Conservation (phyloP, 2,329 filamentous ascomycete species). For the Trichophyton schoenleinii region DNA sequence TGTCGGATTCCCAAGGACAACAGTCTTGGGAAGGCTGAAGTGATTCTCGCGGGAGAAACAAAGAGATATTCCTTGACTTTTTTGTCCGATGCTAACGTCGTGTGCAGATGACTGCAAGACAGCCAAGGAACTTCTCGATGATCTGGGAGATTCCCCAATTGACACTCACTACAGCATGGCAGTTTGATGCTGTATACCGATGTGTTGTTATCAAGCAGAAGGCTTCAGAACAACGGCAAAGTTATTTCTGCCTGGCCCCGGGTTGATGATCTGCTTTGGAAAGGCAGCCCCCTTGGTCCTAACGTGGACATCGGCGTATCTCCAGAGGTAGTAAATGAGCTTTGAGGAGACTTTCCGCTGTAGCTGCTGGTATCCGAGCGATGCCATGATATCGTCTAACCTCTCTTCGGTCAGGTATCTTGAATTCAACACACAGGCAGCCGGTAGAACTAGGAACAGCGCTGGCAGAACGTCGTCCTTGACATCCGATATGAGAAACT, state of each 20-base stretch:
- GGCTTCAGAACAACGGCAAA: constrained; percentile 60
- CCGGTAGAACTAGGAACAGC: constrained; percentile 79
- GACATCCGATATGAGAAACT: constrained; percentile 46
- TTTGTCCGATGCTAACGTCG: constrained; percentile 29
- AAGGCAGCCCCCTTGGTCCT: constrained; percentile 29
- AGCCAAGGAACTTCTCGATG: constrained; percentile 22
- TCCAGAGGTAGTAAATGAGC: constrained; percentile 83
- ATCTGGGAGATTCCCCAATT: background rate
- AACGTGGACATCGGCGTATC: constrained; percentile 23
- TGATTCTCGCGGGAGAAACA: constrained; percentile 20
- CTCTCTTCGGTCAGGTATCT: constrained; percentile 67
- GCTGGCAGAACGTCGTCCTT: constrained; percentile 32
- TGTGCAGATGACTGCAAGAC: constrained; percentile 25
- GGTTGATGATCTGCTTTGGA: constrained; percentile 63
- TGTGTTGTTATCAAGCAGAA: background rate
- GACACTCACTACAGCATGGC: background rate
- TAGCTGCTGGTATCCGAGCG: constrained; percentile 57
- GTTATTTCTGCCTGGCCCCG: constrained; percentile 72
- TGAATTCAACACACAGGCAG: constrained; percentile 79
- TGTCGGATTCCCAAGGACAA: constrained; percentile 11
- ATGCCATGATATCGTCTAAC: constrained; percentile 60
- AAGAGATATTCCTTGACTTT: constrained; percentile 24
- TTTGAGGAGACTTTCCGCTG: constrained; percentile 66
- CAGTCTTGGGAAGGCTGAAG: constrained; percentile 14
- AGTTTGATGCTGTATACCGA: background rate